Conservation (phyloP, 1,284 basidiomycete genomes). For the Agroathelia rolfsii region DNA sequence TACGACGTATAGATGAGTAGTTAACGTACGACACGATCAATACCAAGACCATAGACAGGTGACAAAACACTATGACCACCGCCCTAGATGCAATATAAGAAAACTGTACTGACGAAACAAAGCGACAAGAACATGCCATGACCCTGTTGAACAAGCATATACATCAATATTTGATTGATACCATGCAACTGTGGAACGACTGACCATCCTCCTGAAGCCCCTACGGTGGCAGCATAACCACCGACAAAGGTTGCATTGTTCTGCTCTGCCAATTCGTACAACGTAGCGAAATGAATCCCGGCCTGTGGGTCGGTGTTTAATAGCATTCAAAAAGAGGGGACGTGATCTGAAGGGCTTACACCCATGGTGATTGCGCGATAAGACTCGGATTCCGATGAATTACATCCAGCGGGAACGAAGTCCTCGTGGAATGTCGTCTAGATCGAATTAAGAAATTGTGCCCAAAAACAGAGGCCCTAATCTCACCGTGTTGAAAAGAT, state of each 20-base stretch:
- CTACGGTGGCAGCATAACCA: slow-evolving; percentile 22
- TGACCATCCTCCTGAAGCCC: slow-evolving; percentile 22
- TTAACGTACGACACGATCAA: slow-evolving; percentile 28
- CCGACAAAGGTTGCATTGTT: slow-evolving; percentile 23
- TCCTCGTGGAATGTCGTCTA: too few relatives aligned
- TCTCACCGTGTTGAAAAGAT: too few relatives aligned
- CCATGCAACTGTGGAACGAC: too few relatives aligned
- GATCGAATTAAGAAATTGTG: too few relatives aligned
- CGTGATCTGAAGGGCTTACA: slow-evolving; percentile 10
- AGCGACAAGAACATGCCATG: slow-evolving; percentile 7
- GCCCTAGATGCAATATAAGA: slow-evolving; percentile 23
- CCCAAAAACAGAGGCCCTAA: too few relatives aligned
- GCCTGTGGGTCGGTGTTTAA: slow-evolving; percentile 6
- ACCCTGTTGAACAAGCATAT: too few relatives aligned
- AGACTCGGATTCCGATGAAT: slow-evolving; percentile 2
- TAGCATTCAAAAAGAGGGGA: neutral
- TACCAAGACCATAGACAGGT: slow-evolving; percentile 25
- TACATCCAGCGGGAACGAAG: slow-evolving; percentile 19
- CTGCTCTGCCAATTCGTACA: slow-evolving; percentile 22
- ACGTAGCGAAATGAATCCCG: slow-evolving; percentile 18
- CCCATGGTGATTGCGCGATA: slow-evolving; percentile 20
- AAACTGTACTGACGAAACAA: slow-evolving; percentile 1
- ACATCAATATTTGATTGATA: too few relatives aligned
- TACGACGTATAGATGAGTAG: neutral
- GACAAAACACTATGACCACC: slow-evolving; percentile 37